phyloP scores from a whole-genome alignment of 164 flowering plant species.

The Cinnamomum micranthum region DNA sequence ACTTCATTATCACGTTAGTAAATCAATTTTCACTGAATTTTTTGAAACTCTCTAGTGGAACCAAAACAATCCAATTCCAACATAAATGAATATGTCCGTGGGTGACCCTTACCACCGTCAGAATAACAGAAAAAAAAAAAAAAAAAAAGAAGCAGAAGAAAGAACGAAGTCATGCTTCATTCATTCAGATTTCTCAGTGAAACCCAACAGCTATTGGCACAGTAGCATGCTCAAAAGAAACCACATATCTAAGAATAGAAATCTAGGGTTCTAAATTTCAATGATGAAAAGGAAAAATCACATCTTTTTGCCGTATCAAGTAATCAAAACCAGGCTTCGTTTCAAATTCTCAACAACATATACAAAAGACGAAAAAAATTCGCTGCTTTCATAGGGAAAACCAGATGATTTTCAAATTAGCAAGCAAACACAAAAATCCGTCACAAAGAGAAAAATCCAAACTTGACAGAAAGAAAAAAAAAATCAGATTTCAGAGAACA shows the following conservation, averaged over 20 bases:
- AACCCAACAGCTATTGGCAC: not conserved
- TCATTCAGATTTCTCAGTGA: not conserved
- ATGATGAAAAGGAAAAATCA: not conserved
- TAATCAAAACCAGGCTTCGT: not conserved
- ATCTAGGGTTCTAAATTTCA: too few relatives aligned
- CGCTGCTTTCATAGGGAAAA: not conserved
- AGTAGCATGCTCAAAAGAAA: not conserved
- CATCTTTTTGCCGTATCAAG: not conserved
- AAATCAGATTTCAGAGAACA: not conserved
- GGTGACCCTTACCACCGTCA: not conserved
- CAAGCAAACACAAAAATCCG: not conserved
- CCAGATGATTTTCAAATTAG: not conserved
- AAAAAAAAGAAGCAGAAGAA: too few relatives aligned
- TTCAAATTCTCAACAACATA: not conserved
- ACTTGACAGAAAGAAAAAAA: not conserved
- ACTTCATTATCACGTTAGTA: not conserved
- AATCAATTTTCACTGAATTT: not conserved
- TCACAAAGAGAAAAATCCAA: not conserved
- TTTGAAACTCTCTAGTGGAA: not conserved
- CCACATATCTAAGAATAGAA: not conserved
- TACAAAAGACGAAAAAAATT: too few relatives aligned
- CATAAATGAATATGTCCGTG: not conserved
- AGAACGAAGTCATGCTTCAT: not conserved
- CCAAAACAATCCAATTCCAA: not conserved
- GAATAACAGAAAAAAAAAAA: too few relatives aligned